Evolutionary conservation across 768 basidiomycete species (phyloP).

Genomic region (Naganishia randhawae): DNA sequence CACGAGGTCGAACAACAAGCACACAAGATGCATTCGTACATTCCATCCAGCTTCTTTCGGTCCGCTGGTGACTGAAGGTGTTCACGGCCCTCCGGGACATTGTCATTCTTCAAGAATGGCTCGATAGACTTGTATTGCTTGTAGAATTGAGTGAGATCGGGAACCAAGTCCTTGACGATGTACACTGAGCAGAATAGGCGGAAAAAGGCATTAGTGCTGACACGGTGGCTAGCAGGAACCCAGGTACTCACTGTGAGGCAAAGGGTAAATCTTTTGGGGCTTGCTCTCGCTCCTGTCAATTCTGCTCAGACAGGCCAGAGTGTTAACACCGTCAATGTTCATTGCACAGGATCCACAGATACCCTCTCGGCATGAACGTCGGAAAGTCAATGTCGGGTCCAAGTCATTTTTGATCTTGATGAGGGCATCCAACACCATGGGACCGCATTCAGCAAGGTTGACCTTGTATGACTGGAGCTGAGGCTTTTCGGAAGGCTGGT

Average conservation of each 20-base stretch:
- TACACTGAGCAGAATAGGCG: constrained; percentile 11
- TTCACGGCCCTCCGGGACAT: constrained; percentile 74
- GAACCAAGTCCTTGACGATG: constrained; percentile 77
- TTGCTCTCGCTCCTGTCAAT: constrained; percentile 73
- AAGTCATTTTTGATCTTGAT: constrained; percentile 99
- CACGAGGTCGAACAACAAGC: constrained; percentile 96
- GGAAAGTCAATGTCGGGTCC: constrained; percentile 94
- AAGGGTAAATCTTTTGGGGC: constrained; percentile 87
- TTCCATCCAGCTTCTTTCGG: constrained; percentile 88
- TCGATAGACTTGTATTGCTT: constrained; percentile 99
- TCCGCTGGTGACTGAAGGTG: constrained; percentile 86
- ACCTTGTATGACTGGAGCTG: constrained; percentile 82
- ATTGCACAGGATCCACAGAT: constrained; percentile 98
- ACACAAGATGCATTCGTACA: constrained; percentile 85
- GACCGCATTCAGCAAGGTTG: constrained; percentile 89
- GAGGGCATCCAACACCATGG: constrained; percentile 65
- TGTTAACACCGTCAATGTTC: constrained; percentile 96
- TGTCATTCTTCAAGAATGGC: constrained; percentile 91
- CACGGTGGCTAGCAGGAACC: background rate
- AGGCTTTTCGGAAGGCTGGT: constrained; percentile 87
- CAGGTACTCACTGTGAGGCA: constrained; percentile 80
- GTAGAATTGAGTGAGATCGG: constrained; percentile 55
- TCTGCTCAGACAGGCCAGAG: constrained; percentile 91
- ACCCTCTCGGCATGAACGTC: constrained; percentile 57
- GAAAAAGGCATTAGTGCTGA: background rate